Conservation (phyloP, 768 basidiomycete species). For the Astraeus odoratus region DNA sequence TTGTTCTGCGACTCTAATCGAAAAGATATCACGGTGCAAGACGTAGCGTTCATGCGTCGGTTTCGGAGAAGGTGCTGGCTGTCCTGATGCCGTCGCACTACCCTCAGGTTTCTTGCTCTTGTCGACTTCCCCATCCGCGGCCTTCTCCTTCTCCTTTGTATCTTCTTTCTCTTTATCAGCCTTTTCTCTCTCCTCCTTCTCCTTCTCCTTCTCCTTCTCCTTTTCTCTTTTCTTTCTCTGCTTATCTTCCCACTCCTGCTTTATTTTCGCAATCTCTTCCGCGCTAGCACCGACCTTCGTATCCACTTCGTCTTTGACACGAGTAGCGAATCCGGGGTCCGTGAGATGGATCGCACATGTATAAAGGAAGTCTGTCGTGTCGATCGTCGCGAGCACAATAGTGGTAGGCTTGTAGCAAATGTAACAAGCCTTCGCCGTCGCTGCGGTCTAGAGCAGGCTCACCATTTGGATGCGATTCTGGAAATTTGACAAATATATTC, state of each 20-base stretch:
- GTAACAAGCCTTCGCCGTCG: slow-evolving; percentile 71
- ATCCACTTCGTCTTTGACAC: slow-evolving; percentile 36
- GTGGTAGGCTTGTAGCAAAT: slow-evolving; percentile 75
- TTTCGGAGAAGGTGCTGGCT: slow-evolving; percentile 27
- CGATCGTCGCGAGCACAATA: slow-evolving; percentile 78
- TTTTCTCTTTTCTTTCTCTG: slow-evolving; percentile 55
- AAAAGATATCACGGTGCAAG: slow-evolving; percentile 79
- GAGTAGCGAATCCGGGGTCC: slow-evolving; percentile 69
- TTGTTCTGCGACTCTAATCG: slow-evolving; percentile 73
- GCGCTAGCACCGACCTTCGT: slow-evolving; percentile 33
- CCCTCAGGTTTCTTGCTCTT: slow-evolving; percentile 9
- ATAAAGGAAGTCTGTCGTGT: slow-evolving; percentile 83
- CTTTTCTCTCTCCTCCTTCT: slow-evolving; percentile 32
- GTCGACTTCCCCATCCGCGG: neutral
- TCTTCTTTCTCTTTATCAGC: slow-evolving; percentile 27
- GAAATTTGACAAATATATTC: slow-evolving; percentile 1
- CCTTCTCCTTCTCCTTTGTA: slow-evolving; percentile 9
- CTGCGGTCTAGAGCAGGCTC: slow-evolving; percentile 52
- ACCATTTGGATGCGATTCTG: neutral
- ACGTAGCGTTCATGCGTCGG: slow-evolving; percentile 66
- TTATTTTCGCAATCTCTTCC: slow-evolving; percentile 74
- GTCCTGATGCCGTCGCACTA: slow-evolving; percentile 24
- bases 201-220: slow-evolving; percentile 41
- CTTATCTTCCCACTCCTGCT: slow-evolving; percentile 73
- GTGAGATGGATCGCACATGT: slow-evolving; percentile 74